phyloP scores from a whole-genome alignment of 2,329 filamentous ascomycete species.

The Xylaria sp. region DNA sequence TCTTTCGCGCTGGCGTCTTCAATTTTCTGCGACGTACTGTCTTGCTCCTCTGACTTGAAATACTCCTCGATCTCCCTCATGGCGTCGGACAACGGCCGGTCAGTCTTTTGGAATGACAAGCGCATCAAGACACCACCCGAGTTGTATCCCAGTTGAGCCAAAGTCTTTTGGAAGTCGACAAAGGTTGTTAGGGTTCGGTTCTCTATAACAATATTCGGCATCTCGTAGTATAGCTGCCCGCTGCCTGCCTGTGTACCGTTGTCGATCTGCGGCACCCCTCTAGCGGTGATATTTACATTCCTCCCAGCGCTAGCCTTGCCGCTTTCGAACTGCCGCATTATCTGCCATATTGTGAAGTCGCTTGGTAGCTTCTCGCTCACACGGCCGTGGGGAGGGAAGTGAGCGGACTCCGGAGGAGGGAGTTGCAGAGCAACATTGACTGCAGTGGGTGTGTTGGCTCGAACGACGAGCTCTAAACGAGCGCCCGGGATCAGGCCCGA shows the following conservation, averaged over 20 bases:
- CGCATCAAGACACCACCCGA: conserved; percentile 80
- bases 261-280: conserved; percentile 71
- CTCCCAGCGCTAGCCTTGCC: conserved; percentile 65
- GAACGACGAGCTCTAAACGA: conserved; percentile 88
- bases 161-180: conserved; percentile 83
- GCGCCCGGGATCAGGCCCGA: conserved; percentile 84
- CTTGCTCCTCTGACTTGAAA: conserved; percentile 62
- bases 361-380: conserved; percentile 86
- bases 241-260: conserved; percentile 60
- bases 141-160: conserved; percentile 86
- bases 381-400: conserved; percentile 66
- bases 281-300: conserved; percentile 81
- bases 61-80: conserved; percentile 80
- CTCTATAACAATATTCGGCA: conserved; percentile 83
- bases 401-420: conserved; percentile 70
- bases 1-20: neutral
- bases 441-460: conserved; percentile 82
- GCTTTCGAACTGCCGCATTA: conserved; percentile 89
- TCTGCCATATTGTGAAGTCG: conserved; percentile 85
- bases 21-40: conserved; percentile 6
- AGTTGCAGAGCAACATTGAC: conserved; percentile 90
- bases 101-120: conserved; percentile 76
- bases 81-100: conserved; percentile 81
- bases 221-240: conserved; percentile 86
- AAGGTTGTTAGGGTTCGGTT: conserved; percentile 79